Evolutionary conservation across 169 alveolate species (phyloP).

Genomic region (Cryptosporidium felis): DNA sequence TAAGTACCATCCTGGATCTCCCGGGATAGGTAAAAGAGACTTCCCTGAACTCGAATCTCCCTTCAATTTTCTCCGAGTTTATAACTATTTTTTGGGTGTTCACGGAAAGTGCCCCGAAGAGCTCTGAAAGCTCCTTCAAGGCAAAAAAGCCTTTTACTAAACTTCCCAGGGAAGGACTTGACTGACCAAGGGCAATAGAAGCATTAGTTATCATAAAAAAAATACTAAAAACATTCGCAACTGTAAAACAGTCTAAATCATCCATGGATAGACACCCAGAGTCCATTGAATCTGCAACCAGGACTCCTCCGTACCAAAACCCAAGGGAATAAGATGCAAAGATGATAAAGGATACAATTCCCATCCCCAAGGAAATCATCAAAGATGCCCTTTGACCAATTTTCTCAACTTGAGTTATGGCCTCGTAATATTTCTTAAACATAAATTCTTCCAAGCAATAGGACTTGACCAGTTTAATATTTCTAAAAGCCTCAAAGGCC

Average conservation of each 20-base stretch:
- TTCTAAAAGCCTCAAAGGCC: slow-evolving; percentile 40
- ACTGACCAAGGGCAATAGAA: slow-evolving; percentile 69
- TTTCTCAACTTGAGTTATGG: slow-evolving; percentile 25
- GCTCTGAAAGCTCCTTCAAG: slow-evolving; percentile 4
- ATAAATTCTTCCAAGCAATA: slow-evolving; percentile 14
- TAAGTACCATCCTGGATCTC: background rate
- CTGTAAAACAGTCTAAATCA: slow-evolving; percentile 48
- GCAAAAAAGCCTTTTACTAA: slow-evolving; percentile 47
- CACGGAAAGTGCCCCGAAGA: background rate
- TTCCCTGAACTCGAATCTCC: slow-evolving; percentile 21
- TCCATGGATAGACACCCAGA: slow-evolving; percentile 38
- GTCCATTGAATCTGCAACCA: slow-evolving; percentile 65
- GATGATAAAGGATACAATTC: slow-evolving; percentile 40
- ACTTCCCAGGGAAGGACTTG: slow-evolving; percentile 68
- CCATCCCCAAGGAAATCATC: slow-evolving; percentile 50
- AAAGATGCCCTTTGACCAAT: slow-evolving; percentile 36
- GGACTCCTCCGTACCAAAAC: slow-evolving; percentile 77
- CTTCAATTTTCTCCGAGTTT: background rate
- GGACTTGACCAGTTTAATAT: slow-evolving; percentile 45
- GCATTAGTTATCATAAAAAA: slow-evolving; percentile 63
- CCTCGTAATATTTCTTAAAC: slow-evolving; percentile 47
- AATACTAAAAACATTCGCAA: slow-evolving; percentile 59
- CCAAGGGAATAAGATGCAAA: slow-evolving; percentile 73
- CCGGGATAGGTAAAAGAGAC: slow-evolving; percentile 21
- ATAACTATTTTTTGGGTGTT: slow-evolving; percentile 3